Evolutionary conservation across 2,329 filamentous ascomycete species (phyloP).

Genomic region (Sclerotiophoma versabilis): DNA sequence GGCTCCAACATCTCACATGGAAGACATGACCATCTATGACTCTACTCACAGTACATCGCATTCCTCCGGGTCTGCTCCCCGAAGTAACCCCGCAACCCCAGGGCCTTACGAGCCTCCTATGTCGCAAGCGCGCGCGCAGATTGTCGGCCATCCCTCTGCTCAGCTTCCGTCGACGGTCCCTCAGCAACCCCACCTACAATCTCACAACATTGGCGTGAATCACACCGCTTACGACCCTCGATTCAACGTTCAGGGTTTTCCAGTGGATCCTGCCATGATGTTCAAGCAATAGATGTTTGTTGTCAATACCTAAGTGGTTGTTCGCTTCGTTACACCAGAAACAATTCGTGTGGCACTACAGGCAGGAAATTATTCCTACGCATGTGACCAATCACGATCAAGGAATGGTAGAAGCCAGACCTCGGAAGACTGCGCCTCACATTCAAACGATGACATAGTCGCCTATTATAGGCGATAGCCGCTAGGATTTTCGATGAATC

Average conservation of each 20-base stretch:
- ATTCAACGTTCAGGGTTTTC: conserved; percentile 42
- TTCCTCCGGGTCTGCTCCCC: conserved; percentile 40
- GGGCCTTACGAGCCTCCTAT: conserved; percentile 43
- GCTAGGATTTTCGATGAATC: conserved; percentile 4
- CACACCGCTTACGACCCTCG: conserved; percentile 43
- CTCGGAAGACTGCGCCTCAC: conserved; percentile 2
- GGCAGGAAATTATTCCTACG: background rate
- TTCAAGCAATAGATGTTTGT: conserved; percentile 33
- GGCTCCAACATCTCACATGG: conserved; percentile 41
- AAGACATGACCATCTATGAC: conserved; percentile 46
- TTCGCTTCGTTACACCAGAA: conserved; percentile 8
- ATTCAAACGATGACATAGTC: conserved; percentile 2
- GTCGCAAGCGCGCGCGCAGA: conserved; percentile 34
- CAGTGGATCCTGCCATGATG: conserved; percentile 46
- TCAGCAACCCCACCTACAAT: conserved; percentile 39
- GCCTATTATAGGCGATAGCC: background rate
- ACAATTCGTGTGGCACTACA: conserved; percentile 3
- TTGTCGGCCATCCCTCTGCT: conserved; percentile 30
- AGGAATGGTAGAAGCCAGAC: conserved; percentile 1
- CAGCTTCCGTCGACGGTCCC: conserved; percentile 37
- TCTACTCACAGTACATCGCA: conserved; percentile 42
- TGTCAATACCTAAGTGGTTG: conserved; percentile 2
- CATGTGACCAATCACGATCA: conserved; percentile 7
- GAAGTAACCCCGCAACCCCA: conserved; percentile 45
- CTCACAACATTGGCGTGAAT: conserved; percentile 42